These are phyloP conservation scores for Chionographis japonica DNA, from an alignment of 106 monocot genomes.

Conservation along the genomic window DNA sequence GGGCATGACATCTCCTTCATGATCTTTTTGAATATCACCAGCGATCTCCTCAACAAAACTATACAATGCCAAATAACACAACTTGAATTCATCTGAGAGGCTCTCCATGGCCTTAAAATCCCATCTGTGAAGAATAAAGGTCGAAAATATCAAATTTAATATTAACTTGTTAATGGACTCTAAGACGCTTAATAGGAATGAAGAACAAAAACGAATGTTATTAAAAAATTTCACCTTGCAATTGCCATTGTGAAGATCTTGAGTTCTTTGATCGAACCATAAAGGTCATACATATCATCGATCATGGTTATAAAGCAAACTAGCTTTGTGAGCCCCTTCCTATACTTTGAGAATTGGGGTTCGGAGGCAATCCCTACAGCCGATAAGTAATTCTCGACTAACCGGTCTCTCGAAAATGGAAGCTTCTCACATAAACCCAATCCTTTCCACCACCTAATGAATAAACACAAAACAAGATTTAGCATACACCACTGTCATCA, in stretches of 20 bases:
- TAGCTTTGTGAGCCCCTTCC: not conserved
- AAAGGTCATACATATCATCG: constrained; percentile 7
- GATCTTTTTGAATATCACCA: not conserved
- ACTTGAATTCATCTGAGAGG: constrained; percentile 1
- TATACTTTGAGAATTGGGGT: not conserved
- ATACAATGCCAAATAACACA: constrained; percentile 3
- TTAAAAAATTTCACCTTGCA: too few relatives aligned
- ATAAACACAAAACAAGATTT: too few relatives aligned
- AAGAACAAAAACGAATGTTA: too few relatives aligned
- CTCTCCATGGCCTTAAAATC: not conserved
- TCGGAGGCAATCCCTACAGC: not conserved
- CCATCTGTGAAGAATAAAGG: not conserved
- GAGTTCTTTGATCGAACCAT: not conserved
- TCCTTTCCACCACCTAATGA: not conserved
- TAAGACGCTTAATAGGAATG: not conserved
- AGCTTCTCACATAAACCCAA: not conserved
- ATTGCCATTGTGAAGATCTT: not conserved
- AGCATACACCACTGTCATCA: too few relatives aligned
- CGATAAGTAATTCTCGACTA: constrained; percentile 2
- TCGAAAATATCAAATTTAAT: not conserved
- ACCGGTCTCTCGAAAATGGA: not conserved
- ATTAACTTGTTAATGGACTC: not conserved
- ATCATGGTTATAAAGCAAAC: not conserved
- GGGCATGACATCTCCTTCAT: not conserved
- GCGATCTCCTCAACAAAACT: not conserved